Evolutionary conservation across 306 rosid genomes (phyloP).

Genomic region (Prunus armeniaca): DNA sequence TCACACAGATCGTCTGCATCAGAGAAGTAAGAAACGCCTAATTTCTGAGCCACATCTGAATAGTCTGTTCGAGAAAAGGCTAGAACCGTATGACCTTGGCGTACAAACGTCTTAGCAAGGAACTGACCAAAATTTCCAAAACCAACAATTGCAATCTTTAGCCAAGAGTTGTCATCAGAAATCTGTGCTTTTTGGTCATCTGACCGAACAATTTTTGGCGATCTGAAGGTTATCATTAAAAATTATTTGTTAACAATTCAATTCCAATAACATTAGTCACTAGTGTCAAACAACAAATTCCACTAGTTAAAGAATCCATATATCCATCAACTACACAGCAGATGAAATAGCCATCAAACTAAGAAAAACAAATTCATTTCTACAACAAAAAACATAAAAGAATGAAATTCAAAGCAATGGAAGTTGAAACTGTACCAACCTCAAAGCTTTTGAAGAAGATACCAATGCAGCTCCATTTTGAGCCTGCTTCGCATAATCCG

Average conservation of each 20-base stretch:
- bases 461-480: constrained; percentile 46
- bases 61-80: constrained; percentile 81
- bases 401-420: neutral
- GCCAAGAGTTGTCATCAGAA: constrained; percentile 39
- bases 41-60: constrained; percentile 52
- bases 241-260: constrained; percentile 4
- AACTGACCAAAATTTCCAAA: constrained; percentile 96
- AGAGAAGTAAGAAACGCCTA: constrained; percentile 61
- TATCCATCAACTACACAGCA: neutral
- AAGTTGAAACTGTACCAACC: constrained; percentile 27
- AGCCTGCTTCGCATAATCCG: neutral
- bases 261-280: neutral
- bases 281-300: neutral
- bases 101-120: constrained; percentile 59
- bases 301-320: neutral
- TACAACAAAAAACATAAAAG: neutral
- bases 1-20: constrained; percentile 77
- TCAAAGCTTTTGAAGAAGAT: constrained; percentile 24
- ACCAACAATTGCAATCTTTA: constrained; percentile 72
- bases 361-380: neutral
- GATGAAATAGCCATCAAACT: neutral
- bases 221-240: constrained; percentile 31
- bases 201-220: constrained; percentile 16
- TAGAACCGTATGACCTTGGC: constrained; percentile 70
- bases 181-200: constrained; percentile 17